These are phyloP conservation scores for Xylariaceae sp. DNA, from an alignment of 2,329 filamentous ascomycete genomes.

Conservation along the genomic window DNA sequence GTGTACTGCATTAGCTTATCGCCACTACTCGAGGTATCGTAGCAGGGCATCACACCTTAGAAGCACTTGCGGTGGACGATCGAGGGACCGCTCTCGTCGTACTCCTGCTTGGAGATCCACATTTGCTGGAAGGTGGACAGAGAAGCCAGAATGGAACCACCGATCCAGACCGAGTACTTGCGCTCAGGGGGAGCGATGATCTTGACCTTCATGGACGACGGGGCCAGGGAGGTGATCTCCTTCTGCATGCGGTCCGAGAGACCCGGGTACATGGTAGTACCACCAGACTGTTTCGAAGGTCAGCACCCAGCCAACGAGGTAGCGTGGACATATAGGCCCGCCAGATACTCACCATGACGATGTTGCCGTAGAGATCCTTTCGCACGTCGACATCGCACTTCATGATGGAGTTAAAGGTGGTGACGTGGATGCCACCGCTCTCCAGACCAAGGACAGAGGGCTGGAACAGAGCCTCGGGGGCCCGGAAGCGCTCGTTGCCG, in stretches of 20 bases:
- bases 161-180: constrained; percentile 99
- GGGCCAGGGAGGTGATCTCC: constrained; percentile 98
- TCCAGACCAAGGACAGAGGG: constrained; percentile 97
- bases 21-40: not conserved
- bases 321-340: constrained; percentile 1
- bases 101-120: constrained; percentile 99
- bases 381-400: constrained; percentile 99
- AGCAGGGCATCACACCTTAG: constrained; percentile 82
- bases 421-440: constrained; percentile 97
- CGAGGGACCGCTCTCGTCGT: constrained; percentile 98
- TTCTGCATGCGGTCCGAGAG: constrained; percentile 99
- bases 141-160: constrained; percentile 99
- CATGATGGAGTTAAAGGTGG: constrained; percentile 99
- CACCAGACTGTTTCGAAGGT: constrained; percentile 75
- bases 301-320: constrained; percentile 6
- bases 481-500: constrained; percentile 99
- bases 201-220: constrained; percentile 99
- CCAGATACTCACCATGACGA: constrained; percentile 82
- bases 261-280: constrained; percentile 99
- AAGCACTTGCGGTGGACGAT: constrained; percentile 99
- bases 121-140: constrained; percentile 99
- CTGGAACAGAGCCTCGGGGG: constrained; percentile 99
- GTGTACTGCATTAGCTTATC: constrained; percentile 4
- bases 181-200: constrained; percentile 99
- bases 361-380: constrained; percentile 99